A percentile compares a stretch with the other conserved stretches of the same genome.
These are phyloP conservation scores for Hyparrhenia diplandra DNA, from an alignment of 176 grass and related monocot species.

Conservation along the genomic window DNA sequence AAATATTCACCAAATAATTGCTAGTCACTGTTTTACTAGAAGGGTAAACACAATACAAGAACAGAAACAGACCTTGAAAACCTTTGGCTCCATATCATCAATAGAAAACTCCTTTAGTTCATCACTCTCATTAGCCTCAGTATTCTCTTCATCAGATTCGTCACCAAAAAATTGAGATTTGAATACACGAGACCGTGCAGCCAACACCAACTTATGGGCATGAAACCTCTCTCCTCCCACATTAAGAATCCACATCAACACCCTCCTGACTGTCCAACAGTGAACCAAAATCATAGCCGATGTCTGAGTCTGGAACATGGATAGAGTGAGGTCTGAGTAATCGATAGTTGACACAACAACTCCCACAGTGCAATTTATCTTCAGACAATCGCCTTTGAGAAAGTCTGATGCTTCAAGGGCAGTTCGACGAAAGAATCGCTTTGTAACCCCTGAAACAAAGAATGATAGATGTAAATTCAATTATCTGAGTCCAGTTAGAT, in stretches of 20 bases:
- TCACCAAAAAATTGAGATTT: conserved; percentile 53
- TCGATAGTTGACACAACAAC: conserved; percentile 82
- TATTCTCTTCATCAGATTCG: conserved; percentile 40
- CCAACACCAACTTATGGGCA: conserved; percentile 82
- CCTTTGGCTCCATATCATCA: conserved; percentile 78
- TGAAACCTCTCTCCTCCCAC: conserved; percentile 80
- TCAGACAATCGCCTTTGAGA: conserved; percentile 90
- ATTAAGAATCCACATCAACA: conserved; percentile 80
- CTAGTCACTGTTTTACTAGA: neutral
- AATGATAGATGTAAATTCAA: conserved; percentile 10
- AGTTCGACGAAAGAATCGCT: conserved; percentile 76
- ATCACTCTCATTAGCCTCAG: conserved; percentile 16
- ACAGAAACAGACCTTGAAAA: conserved; percentile 72
- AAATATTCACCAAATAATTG: neutral
- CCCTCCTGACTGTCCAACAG: conserved; percentile 81
- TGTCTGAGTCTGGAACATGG: conserved; percentile 78
- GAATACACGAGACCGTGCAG: conserved; percentile 75
- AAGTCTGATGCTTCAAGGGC: conserved; percentile 84
- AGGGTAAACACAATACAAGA: conserved; percentile 1
- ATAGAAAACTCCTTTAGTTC: conserved; percentile 52
- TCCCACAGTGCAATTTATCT: conserved; percentile 96
- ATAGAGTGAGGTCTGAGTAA: conserved; percentile 64
- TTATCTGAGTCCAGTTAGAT: neutral
- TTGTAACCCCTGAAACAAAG: conserved; percentile 80
- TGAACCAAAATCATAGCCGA: conserved; percentile 73